These are phyloP conservation scores for Patellifolia procumbens DNA, from an alignment of 179 eudicot species.

Conservation along the genomic window DNA sequence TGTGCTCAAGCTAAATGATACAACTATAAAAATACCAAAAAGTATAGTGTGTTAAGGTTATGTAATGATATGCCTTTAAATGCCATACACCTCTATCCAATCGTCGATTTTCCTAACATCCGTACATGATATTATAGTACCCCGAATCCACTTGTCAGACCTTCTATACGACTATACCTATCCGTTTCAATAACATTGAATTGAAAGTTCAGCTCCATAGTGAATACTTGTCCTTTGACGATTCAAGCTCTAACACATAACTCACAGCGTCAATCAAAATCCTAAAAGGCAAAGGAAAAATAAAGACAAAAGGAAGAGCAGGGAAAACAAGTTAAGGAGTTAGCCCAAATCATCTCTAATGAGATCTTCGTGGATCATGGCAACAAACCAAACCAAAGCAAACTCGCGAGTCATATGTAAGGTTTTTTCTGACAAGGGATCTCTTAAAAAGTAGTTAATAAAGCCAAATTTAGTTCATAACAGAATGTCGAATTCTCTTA, in stretches of 20 bases:
- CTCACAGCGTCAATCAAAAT: neutral
- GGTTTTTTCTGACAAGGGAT: too few relatives aligned
- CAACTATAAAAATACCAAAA: too few relatives aligned
- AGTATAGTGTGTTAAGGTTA: neutral
- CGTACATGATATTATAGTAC: too few relatives aligned
- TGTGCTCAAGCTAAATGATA: too few relatives aligned
- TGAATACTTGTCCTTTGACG: neutral
- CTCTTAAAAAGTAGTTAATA: too few relatives aligned
- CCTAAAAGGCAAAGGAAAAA: neutral
- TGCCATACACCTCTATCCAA: neutral
- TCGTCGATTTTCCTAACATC: neutral
- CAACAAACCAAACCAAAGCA: neutral
- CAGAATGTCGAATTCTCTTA: too few relatives aligned
- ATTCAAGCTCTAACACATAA: neutral
- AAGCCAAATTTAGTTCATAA: too few relatives aligned
- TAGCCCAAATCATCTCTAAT: neutral
- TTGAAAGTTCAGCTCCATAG: neutral
- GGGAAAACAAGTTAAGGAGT: slow-evolving; percentile 5
- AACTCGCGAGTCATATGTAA: neutral
- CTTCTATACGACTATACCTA: neutral
- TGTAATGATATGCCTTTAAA: neutral
- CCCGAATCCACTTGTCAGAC: neutral
- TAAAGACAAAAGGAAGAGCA: neutral
- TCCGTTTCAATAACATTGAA: neutral
- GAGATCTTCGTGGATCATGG: neutral